These are phyloP conservation scores for Pyricularia sp. DNA, from an alignment of 2,329 filamentous ascomycete species.

Conservation along the genomic window DNA sequence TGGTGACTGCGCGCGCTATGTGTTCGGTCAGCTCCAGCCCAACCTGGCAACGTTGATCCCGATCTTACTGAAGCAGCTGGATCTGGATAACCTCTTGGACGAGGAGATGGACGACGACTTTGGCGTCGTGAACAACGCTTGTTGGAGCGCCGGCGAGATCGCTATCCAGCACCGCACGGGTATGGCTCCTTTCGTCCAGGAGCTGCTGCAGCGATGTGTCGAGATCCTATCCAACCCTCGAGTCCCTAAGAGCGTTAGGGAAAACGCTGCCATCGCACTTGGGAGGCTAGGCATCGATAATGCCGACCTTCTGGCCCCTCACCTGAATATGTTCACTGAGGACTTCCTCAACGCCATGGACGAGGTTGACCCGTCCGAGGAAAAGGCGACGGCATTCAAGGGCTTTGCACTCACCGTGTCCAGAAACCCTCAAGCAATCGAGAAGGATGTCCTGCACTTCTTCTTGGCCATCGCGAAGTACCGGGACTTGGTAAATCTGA, in stretches of 20 bases:
- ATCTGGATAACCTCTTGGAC: slow-evolving; percentile 65
- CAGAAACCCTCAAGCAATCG: slow-evolving; percentile 85
- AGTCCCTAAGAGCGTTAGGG: slow-evolving; percentile 77
- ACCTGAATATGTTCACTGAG: slow-evolving; percentile 70
- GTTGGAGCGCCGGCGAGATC: slow-evolving; percentile 93
- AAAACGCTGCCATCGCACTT: slow-evolving; percentile 90
- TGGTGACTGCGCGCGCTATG: slow-evolving; percentile 88
- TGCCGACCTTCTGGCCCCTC: slow-evolving; percentile 65
- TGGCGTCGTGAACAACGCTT: slow-evolving; percentile 94
- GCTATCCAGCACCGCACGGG: slow-evolving; percentile 67
- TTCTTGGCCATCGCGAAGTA: slow-evolving; percentile 79
- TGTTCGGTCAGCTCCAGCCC: slow-evolving; percentile 71
- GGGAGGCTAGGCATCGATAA: slow-evolving; percentile 79
- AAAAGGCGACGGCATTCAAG: slow-evolving; percentile 88
- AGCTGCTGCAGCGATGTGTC: slow-evolving; percentile 67
- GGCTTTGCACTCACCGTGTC: slow-evolving; percentile 81
- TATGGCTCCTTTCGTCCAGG: slow-evolving; percentile 68
- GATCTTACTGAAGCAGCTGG: slow-evolving; percentile 78
- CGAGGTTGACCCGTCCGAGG: slow-evolving; percentile 78
- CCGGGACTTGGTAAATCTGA: slow-evolving; percentile 48
- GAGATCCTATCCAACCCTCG: slow-evolving; percentile 78
- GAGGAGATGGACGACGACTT: slow-evolving; percentile 80
- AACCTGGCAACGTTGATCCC: slow-evolving; percentile 68
- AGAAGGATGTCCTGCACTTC: slow-evolving; percentile 71
- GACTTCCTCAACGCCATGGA: slow-evolving; percentile 76